Conservation (phyloP, 257 asterid species). For the Nicotiana paniculata region DNA sequence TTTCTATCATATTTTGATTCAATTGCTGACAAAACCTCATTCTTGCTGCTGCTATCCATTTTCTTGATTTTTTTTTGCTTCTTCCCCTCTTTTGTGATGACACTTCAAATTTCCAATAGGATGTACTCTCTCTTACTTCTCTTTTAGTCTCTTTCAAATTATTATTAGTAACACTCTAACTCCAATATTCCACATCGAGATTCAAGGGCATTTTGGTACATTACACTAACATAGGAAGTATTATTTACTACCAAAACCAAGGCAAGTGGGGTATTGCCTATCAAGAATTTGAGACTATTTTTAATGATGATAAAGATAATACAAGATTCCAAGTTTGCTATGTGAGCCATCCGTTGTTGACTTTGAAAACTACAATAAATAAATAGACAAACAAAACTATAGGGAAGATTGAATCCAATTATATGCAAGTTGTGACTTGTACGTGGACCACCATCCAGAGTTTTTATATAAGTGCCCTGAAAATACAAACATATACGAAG, state of each 20-base stretch:
- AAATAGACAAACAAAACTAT: background rate
- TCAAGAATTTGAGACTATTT: background rate
- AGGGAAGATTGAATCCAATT: background rate
- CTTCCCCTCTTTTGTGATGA: no score
- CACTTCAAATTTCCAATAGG: no score
- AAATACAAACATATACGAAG: no score
- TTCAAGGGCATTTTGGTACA: no score
- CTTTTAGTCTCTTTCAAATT: no score
- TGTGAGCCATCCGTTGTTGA: background rate
- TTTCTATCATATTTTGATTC: constrained; percentile 11
- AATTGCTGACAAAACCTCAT: background rate
- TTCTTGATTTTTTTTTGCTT: background rate
- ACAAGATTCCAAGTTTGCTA: background rate
- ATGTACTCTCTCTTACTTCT: no score
- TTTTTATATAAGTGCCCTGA: no score
- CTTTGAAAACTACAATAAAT: background rate
- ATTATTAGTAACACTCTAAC: no score
- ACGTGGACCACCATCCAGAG: background rate
- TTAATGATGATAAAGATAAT: background rate
- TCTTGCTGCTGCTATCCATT: constrained; percentile 6
- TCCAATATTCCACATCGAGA: no score
- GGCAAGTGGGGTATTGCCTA: background rate
- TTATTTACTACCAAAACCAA: background rate
- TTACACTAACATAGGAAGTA: background rate
- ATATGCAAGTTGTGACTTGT: background rate